Conservation (phyloP, 2,329 filamentous ascomycete species). For the Podosphaera leucotricha region DNA sequence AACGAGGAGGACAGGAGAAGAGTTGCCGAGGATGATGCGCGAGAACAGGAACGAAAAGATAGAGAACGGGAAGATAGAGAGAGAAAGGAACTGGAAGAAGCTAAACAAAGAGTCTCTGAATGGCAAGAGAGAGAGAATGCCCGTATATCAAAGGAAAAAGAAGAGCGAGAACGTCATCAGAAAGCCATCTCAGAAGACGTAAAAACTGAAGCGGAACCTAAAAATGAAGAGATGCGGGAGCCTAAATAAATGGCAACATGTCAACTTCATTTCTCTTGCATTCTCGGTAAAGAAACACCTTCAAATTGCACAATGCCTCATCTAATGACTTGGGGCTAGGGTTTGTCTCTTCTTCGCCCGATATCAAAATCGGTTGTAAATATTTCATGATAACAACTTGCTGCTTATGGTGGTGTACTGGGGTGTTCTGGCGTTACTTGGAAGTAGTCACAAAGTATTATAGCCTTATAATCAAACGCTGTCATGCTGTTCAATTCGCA, state of each 20-base stretch:
- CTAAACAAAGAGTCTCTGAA: conserved; percentile 1
- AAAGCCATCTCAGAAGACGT: background rate
- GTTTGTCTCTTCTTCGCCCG: background rate
- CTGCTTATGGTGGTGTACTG: background rate
- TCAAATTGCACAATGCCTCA: background rate
- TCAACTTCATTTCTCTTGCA: background rate
- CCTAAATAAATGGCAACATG: background rate
- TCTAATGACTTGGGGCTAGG: background rate
- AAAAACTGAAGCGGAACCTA: background rate
- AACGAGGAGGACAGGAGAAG: conserved; percentile 4
- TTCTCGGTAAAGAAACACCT: background rate
- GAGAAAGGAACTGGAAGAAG: background rate
- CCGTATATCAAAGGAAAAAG: background rate
- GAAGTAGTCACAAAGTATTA: background rate
- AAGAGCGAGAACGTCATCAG: background rate
- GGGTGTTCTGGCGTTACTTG: background rate
- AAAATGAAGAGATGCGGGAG: background rate
- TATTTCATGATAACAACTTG: background rate
- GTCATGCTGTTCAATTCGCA: background rate
- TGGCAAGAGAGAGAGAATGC: background rate
- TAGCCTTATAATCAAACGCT: background rate
- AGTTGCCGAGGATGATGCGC: background rate
- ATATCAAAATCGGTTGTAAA: background rate
- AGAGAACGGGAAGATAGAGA: conserved; percentile 1
- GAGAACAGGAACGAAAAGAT: background rate